Base-by-base conservation (phyloP, 2,329 filamentous ascomycete species). In the Xylariaceae sp. region DNA sequence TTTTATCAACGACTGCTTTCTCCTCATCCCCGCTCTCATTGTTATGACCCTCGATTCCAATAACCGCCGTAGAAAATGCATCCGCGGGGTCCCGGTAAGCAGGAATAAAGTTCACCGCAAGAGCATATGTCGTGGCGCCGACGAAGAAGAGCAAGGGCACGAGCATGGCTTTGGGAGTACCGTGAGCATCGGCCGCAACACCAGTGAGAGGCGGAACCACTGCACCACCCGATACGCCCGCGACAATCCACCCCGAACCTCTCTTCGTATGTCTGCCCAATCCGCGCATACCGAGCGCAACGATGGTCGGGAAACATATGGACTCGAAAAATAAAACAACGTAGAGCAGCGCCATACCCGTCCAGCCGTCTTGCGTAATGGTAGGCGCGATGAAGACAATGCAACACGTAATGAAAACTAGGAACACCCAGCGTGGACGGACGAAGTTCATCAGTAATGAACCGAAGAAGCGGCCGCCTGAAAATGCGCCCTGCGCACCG, bases 241-340 rank as follows among this genome's bases (percentile, higher is more conserved):
- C 85, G 1, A 90, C 79, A 55, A 88, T 84, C 68, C 82, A 87
- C 3, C 87, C 87, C 2, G 83, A 85, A 1, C 88, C 88, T 57
- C 87, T 80, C 75, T 91, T 91, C 37, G 85, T 88, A 72, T 92
- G 85, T 19, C 84, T 80, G 4, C 89, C 88, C 1, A 91, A 76
- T 2, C 87, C 87, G 27, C 86, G 80, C 75, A 90, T 89, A 6
- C 86, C 86, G 2, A 91, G 76, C 0, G 87, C 87, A 32, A 92
- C 83, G 64, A 92, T 90, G 19, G 87, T 91, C 0, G 88, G 88
- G 75, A 91, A 92, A 69, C 85, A 87, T 65, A 89, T 87, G 3
- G 81, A 86, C 71, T 89, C 88, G 70, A 91, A 91, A 74, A 91
- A 90, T 29, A 91, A 76, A 5, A 85, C 82, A 7, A 88, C 59